Evolutionary conservation across 768 basidiomycete species (phyloP).

Genomic region (Kondoa malvinella): DNA sequence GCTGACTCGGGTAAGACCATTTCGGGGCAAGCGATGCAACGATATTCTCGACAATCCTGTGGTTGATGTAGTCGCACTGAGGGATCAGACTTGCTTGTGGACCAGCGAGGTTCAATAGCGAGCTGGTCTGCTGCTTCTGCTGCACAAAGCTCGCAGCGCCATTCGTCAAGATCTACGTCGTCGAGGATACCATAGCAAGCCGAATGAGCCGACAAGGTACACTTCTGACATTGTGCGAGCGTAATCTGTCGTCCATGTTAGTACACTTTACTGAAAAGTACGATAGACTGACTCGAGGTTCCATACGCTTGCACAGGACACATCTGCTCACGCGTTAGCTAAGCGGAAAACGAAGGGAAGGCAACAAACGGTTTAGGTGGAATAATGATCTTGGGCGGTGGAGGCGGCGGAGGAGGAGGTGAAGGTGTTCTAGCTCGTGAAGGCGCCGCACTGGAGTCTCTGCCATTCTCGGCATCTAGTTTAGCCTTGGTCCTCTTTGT

Average conservation of each 20-base stretch:
- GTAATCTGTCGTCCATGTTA: background rate
- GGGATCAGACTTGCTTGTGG: background rate
- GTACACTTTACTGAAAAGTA: background rate
- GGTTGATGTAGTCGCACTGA: background rate
- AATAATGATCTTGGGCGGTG: background rate
- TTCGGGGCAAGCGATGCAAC: slow-evolving; percentile 21
- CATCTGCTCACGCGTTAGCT: background rate
- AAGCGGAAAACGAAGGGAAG: background rate
- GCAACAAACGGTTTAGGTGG: slow-evolving; percentile 3
- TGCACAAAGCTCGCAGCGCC: slow-evolving; percentile 26
- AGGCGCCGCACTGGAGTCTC: background rate
- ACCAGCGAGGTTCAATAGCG: slow-evolving; percentile 4
- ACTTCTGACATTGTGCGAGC: slow-evolving; percentile 11
- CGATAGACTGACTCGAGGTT: slow-evolving; percentile 3
- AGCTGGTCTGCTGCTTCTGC: background rate
- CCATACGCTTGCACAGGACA: slow-evolving; percentile 15
- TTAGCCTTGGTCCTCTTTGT: slow-evolving; percentile 1
- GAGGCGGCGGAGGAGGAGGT: background rate
- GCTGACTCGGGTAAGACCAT: background rate
- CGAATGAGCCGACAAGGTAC: slow-evolving; percentile 3
- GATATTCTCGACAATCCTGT: background rate
- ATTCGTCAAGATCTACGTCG: slow-evolving; percentile 15
- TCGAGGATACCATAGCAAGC: slow-evolving; percentile 25
- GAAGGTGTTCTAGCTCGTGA: background rate
- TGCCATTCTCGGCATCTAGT: background rate